Conservation (phyloP, 768 basidiomycete species). For the Cubamyces lactineus region DNA sequence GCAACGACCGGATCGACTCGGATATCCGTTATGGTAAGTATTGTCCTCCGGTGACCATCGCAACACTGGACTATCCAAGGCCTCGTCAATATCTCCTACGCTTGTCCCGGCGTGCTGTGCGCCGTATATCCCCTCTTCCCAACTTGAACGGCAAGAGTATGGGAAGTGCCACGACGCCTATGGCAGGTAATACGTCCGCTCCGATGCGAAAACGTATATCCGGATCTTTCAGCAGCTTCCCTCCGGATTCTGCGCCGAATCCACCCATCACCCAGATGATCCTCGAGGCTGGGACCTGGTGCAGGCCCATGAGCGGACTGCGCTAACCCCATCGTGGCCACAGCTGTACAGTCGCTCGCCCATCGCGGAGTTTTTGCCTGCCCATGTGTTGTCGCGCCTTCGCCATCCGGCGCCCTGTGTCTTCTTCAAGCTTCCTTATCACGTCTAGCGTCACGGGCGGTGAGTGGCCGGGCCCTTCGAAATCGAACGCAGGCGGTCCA, state of each 20-base stretch:
- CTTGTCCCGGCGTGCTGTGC: neutral
- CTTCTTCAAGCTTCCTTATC: slow-evolving; percentile 19
- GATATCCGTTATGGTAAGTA: neutral
- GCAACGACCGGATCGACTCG: neutral
- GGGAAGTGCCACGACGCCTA: slow-evolving; percentile 6
- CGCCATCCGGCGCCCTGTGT: slow-evolving; percentile 9
- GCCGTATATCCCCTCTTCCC: neutral
- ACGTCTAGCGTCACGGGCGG: slow-evolving; percentile 13
- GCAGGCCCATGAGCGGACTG: neutral
- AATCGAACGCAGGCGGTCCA: slow-evolving; percentile 9
- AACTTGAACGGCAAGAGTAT: neutral
- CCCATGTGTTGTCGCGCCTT: slow-evolving; percentile 6
- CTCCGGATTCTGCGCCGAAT: slow-evolving; percentile 5
- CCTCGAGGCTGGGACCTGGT: slow-evolving; percentile 1
- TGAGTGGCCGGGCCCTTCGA: slow-evolving; percentile 10
- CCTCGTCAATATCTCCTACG: too few species aligned
- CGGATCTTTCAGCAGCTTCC: slow-evolving; percentile 10
- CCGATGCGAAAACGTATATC: neutral
- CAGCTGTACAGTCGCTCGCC: neutral
- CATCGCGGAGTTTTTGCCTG: slow-evolving; percentile 15
- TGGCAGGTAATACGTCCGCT: neutral
- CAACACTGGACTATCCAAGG: too few species aligned
- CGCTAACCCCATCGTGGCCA: neutral
- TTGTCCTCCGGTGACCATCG: neutral
- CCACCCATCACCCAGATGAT: too few species aligned